Evolutionary conservation across 2,329 filamentous ascomycete genomes (phyloP).

Genomic region (Erysiphe pisi): DNA sequence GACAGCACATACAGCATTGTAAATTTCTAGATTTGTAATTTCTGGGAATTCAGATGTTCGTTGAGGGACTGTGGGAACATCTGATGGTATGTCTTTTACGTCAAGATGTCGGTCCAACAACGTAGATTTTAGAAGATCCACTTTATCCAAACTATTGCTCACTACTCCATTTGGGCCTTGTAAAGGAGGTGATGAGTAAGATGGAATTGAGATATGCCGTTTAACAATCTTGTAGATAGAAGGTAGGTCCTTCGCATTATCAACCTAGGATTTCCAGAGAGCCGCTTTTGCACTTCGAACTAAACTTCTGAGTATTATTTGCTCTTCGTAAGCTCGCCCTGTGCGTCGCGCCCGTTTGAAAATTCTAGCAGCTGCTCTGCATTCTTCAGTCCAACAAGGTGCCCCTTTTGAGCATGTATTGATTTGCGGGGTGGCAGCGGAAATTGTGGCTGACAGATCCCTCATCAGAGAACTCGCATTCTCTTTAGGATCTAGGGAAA

Average conservation of each 20-base stretch:
- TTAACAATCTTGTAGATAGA: constrained; percentile 15
- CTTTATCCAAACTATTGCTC: neutral
- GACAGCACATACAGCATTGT: constrained; percentile 16
- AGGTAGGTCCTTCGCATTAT: neutral
- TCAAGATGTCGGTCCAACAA: neutral
- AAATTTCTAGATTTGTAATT: neutral
- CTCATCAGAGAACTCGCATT: neutral
- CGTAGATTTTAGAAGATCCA: neutral
- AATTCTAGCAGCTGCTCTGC: neutral
- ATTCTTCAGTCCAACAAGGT: neutral
- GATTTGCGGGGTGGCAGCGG: neutral
- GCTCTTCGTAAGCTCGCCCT: neutral
- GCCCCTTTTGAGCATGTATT: neutral
- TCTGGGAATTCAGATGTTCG: neutral
- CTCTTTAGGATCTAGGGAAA: neutral
- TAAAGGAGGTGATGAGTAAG: neutral
- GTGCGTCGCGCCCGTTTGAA: neutral
- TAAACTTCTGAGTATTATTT: neutral
- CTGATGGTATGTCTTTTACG: neutral
- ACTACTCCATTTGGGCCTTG: neutral
- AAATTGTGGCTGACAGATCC: neutral
- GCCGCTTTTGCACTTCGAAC: neutral
- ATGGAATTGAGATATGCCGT: neutral
- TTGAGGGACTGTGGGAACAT: neutral
- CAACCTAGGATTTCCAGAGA: neutral